phyloP scores from a whole-genome alignment of 768 basidiomycete genomes.

The Boletus eberwhitei region DNA sequence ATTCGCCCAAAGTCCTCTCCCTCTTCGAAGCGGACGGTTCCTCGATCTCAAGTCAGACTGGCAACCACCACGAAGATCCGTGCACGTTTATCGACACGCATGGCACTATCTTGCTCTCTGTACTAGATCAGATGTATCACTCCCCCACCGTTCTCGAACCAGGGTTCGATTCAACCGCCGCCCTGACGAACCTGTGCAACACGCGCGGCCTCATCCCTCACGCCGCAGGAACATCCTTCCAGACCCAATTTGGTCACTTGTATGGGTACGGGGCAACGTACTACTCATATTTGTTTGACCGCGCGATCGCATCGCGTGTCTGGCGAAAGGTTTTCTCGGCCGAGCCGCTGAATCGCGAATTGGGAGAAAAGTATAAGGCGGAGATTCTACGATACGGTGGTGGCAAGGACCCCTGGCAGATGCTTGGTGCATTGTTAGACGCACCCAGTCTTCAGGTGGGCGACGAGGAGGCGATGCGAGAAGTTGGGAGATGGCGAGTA shows the following conservation, averaged over 20 bases:
- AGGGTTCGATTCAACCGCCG: slow-evolving; percentile 70
- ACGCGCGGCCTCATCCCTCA: slow-evolving; percentile 78
- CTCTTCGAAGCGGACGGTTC: slow-evolving; percentile 63
- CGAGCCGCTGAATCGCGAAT: slow-evolving; percentile 65
- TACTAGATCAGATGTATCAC: slow-evolving; percentile 89
- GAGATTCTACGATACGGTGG: slow-evolving; percentile 82
- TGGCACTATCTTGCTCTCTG: slow-evolving; percentile 84
- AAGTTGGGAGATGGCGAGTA: slow-evolving; percentile 87
- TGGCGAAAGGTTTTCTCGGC: slow-evolving; percentile 72
- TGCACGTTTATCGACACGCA: slow-evolving; percentile 86
- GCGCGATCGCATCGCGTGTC: slow-evolving; percentile 91
- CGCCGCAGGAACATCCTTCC: slow-evolving; percentile 84
- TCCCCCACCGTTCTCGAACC: slow-evolving; percentile 54
- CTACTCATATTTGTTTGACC: slow-evolving; percentile 95
- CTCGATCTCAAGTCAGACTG: slow-evolving; percentile 42
- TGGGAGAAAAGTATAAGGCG: slow-evolving; percentile 78
- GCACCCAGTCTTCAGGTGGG: slow-evolving; percentile 66
- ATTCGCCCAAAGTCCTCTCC: slow-evolving; percentile 76
- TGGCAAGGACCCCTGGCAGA: slow-evolving; percentile 89
- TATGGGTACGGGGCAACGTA: slow-evolving; percentile 98
- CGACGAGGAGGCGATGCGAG: slow-evolving; percentile 78
- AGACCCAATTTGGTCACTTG: slow-evolving; percentile 93
- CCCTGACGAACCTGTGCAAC: slow-evolving; percentile 59
- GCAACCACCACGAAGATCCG: slow-evolving; percentile 72
- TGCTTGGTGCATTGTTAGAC: slow-evolving; percentile 73